phyloP scores from a whole-genome alignment of 192 early-diverging fungal genomes.

The Chytriomyces hyalinus region DNA sequence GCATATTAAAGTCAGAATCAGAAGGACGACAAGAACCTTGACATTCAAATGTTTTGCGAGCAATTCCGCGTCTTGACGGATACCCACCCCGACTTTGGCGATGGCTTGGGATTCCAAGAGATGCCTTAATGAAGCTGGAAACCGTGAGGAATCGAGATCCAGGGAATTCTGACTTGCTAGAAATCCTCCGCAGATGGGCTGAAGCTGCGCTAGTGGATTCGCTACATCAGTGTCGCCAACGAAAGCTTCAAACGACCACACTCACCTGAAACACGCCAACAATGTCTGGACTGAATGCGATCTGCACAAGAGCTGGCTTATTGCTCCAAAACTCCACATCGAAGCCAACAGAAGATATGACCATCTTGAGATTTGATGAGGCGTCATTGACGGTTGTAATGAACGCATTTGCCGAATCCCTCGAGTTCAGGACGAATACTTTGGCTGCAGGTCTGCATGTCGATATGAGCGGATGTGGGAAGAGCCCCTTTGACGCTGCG shows the following conservation, averaged over 20 bases:
- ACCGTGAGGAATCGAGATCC: not conserved
- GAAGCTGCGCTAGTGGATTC: not conserved
- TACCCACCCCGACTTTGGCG: slow-evolving; percentile 24
- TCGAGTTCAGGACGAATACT: slow-evolving; percentile 12
- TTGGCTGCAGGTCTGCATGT: slow-evolving; percentile 14
- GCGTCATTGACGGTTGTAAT: not conserved
- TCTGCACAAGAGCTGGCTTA: slow-evolving; percentile 24
- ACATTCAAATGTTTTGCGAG: not conserved
- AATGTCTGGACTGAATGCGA: slow-evolving; percentile 28
- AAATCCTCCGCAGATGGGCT: not conserved
- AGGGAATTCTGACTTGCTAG: not conserved
- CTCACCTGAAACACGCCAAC: slow-evolving; percentile 29
- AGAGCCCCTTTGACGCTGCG: not conserved
- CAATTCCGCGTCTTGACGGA: not conserved
- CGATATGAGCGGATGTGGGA: not conserved
- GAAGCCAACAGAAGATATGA: slow-evolving; percentile 12
- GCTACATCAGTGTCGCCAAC: not conserved
- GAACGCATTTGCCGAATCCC: slow-evolving; percentile 2
- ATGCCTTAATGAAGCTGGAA: not conserved
- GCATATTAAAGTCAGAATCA: not conserved
- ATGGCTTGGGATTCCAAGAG: slow-evolving; percentile 8
- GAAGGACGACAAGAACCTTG: not conserved
- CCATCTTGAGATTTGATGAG: not conserved
- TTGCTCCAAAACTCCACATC: slow-evolving; percentile 10
- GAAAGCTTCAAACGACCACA: not conserved